These are phyloP conservation scores for Ruellia speciosa DNA, from an alignment of 305 asterid genomes.

Conservation along the genomic window DNA sequence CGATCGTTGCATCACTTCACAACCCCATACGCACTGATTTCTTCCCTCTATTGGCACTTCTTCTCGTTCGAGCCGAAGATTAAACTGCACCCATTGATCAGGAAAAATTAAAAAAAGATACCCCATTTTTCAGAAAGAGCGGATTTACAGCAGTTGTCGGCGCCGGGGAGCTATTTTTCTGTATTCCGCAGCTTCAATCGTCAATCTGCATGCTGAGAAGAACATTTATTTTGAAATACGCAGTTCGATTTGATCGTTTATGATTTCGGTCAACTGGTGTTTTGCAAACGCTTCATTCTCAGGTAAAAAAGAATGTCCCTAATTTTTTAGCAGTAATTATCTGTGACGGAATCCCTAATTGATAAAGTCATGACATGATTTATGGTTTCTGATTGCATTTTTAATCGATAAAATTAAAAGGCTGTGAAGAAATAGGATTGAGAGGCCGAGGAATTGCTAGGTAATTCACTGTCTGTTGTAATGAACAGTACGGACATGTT, in stretches of 20 bases:
- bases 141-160: constrained; percentile 16
- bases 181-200: too few species aligned
- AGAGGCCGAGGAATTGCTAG: neutral
- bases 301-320: too few species aligned
- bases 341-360: neutral
- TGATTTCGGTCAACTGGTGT: neutral
- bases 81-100: constrained; percentile 16
- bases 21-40: neutral
- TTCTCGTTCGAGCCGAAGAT: neutral
- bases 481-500: neutral
- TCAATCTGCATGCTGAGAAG: neutral
- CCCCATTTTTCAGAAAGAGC: constrained; percentile 7
- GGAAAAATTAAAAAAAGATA: neutral
- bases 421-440: neutral
- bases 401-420: neutral
- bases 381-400: neutral
- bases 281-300: neutral
- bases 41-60: neutral
- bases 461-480: neutral
- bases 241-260: neutral
- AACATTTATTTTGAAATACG: neutral
- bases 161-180: constrained; percentile 8
- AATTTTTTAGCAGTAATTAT: too few species aligned
- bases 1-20: constrained; percentile 1
- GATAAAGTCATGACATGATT: neutral